phyloP scores from a whole-genome alignment of 2,329 filamentous ascomycete genomes.

The Tympanopsis confertula region DNA sequence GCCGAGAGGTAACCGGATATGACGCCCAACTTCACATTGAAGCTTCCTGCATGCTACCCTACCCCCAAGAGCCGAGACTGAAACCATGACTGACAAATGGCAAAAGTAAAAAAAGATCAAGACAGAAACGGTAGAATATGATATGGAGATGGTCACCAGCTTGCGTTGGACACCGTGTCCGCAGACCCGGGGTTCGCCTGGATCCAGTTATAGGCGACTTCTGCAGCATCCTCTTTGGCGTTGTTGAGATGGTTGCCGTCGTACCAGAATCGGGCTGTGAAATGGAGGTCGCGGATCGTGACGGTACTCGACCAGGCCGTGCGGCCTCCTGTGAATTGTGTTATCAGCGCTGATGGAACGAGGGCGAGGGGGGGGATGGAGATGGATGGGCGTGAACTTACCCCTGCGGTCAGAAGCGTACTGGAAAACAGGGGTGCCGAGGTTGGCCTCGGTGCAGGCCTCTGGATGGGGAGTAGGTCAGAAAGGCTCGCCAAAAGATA shows the following conservation, averaged over 20 bases:
- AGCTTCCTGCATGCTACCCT: no score
- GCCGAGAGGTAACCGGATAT: no score
- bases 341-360: conserved; percentile 18
- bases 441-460: conserved; percentile 40
- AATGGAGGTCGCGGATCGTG: conserved; percentile 50
- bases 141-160: no score
- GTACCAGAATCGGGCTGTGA: conserved; percentile 79
- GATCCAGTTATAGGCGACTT: conserved; percentile 58
- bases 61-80: no score
- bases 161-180: no score
- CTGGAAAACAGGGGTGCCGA: conserved; percentile 49
- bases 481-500: no score
- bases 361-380: conserved; percentile 7
- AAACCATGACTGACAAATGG: no score
- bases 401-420: conserved; percentile 67
- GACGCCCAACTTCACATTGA: no score
- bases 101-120: no score
- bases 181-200: no score
- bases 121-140: no score
- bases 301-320: conserved; percentile 84
- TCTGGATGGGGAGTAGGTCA: no score
- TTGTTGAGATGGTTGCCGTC: conserved; percentile 81
- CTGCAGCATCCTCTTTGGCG: conserved; percentile 81
- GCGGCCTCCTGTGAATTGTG: conserved; percentile 54
- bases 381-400: conserved; percentile 21